Conservation (phyloP, 805 yeast species). For the Lachancea sp. region DNA sequence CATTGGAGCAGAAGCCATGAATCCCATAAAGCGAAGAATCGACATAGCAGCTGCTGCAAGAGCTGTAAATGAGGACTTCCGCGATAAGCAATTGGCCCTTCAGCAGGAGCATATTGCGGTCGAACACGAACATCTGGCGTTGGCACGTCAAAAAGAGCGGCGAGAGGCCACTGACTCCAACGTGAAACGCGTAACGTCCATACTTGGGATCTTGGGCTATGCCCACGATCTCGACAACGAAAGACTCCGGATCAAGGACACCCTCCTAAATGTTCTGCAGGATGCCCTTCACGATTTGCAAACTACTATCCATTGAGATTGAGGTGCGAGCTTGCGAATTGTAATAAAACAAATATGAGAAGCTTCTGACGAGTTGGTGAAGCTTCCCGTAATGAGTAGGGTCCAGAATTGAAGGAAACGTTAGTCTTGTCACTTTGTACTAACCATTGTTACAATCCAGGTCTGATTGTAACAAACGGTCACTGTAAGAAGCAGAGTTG, state of each 20-base stretch:
- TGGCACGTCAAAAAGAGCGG: neutral
- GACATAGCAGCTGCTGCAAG: neutral
- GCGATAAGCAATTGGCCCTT: neutral
- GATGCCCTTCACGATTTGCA: slow-evolving; percentile 1
- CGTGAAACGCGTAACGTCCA: slow-evolving; percentile 1
- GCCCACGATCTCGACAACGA: slow-evolving; percentile 4
- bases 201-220: slow-evolving; percentile 1
- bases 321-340: too few relatives aligned
- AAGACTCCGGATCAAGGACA: slow-evolving; percentile 1
- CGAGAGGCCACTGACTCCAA: slow-evolving; percentile 2
- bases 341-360: too few relatives aligned
- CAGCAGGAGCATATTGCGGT: slow-evolving; percentile 1
- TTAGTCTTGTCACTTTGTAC: neutral
- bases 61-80: neutral
- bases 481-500: too few relatives aligned
- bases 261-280: neutral
- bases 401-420: neutral
- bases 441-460: neutral
- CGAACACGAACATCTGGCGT: slow-evolving; percentile 1
- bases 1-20: neutral
- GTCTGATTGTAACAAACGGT: too few relatives aligned
- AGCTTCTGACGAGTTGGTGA: too few relatives aligned
- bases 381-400: too few relatives aligned
- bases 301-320: neutral
- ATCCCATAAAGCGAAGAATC: neutral